Conservation (phyloP, 345 rosid species). For the Hibiscus syriacus region DNA sequence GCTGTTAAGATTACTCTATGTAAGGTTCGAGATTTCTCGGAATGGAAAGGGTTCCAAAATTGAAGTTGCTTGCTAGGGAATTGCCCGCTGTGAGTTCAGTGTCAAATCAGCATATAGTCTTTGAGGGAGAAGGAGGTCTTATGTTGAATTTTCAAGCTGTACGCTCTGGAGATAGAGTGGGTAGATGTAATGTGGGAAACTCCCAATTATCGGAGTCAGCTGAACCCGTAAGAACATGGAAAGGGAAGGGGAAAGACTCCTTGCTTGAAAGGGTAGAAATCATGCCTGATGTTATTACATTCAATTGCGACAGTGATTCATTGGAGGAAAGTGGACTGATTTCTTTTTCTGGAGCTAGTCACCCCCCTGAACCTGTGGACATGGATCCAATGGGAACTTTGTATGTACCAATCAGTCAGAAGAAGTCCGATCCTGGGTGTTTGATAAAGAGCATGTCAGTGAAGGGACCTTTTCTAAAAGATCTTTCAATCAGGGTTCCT, state of each 20-base stretch:
- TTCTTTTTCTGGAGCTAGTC: slow-evolving; percentile 85
- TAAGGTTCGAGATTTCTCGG: slow-evolving; percentile 21
- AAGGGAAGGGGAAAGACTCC: slow-evolving; percentile 45
- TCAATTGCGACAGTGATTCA: slow-evolving; percentile 42
- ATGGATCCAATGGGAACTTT: slow-evolving; percentile 68
- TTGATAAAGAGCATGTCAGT: slow-evolving; percentile 60
- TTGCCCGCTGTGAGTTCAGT: slow-evolving; percentile 36
- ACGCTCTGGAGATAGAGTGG: slow-evolving; percentile 34
- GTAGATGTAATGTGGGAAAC: slow-evolving; percentile 24
- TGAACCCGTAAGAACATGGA: slow-evolving; percentile 46
- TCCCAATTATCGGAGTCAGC: slow-evolving; percentile 24
- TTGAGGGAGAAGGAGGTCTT: slow-evolving; percentile 34
- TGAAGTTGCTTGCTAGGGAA: slow-evolving; percentile 45
- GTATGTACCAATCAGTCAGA: slow-evolving; percentile 60
- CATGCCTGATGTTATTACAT: slow-evolving; percentile 31
- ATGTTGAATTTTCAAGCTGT: slow-evolving; percentile 37
- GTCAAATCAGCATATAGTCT: slow-evolving; percentile 23
- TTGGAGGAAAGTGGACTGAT: slow-evolving; percentile 65
- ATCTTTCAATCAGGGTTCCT: slow-evolving; percentile 60
- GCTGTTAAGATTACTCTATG: slow-evolving; percentile 21
- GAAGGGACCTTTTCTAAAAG: slow-evolving; percentile 80
- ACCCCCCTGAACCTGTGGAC: slow-evolving; percentile 90
- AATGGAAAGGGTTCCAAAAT: slow-evolving; percentile 65
- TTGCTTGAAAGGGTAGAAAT: slow-evolving; percentile 38
- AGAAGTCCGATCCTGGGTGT: slow-evolving; percentile 54